Conservation (phyloP, 306 rosid genomes). For the Styphnolobium japonicum region DNA sequence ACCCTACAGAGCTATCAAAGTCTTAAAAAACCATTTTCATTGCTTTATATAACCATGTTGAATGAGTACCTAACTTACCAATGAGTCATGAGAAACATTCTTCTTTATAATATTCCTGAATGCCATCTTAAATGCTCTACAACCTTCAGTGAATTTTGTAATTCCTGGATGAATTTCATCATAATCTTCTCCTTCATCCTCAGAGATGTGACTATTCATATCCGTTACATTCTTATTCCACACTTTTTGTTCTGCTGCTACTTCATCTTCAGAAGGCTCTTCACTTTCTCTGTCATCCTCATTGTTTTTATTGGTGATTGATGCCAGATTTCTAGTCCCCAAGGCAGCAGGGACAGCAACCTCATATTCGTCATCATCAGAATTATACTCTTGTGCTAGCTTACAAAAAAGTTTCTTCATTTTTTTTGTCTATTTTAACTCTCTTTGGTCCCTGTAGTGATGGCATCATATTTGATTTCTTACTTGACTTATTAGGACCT, state of each 20-base stretch:
- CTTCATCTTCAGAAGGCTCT: conserved; percentile 30
- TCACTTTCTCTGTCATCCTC: not conserved
- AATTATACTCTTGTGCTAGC: conserved; percentile 57
- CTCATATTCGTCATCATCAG: conserved; percentile 39
- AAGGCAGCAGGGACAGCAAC: not conserved
- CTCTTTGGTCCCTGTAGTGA: conserved; percentile 32
- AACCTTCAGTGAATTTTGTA: conserved; percentile 69
- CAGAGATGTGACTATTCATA: conserved; percentile 19
- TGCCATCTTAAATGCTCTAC: conserved; percentile 80
- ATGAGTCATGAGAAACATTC: conserved; percentile 51
- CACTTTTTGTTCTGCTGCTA: not conserved
- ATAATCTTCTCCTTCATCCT: conserved; percentile 52
- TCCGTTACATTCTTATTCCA: not conserved
- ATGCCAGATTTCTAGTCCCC: not conserved
- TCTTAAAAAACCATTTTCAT: not conserved
- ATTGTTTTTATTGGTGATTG: not conserved
- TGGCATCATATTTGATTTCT: conserved; percentile 34
- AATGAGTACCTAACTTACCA: conserved; percentile 50
- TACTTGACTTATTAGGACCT: conserved; percentile 28
- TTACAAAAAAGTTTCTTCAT: conserved; percentile 60
- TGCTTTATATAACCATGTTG: not conserved
- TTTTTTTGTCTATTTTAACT: conserved; percentile 45
- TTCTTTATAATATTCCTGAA: conserved; percentile 71
- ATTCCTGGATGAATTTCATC: conserved; percentile 72
- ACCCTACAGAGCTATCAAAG: conserved; percentile 55